Base-by-base conservation (phyloP, 345 rosid genomes). In the Iberis pinnata region DNA sequence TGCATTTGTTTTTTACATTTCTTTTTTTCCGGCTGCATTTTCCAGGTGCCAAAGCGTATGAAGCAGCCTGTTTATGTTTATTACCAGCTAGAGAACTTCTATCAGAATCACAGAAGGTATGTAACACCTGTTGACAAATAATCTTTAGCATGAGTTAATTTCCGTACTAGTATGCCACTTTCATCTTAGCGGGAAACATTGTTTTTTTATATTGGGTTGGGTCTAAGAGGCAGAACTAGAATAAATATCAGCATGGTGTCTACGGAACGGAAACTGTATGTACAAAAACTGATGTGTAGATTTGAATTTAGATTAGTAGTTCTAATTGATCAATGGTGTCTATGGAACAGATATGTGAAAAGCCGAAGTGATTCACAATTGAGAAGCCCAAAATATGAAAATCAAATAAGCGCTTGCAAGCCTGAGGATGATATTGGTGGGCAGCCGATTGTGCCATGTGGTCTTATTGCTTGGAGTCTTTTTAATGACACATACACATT, bases 381-480 rank as follows among this genome's bases (percentile, higher is more conserved):
- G 72, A 76, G 70, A 72, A 60, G 71, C 56, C 8, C 3, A 10
- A 56, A 58, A 19, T 58, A 70, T 37, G 76, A 49, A 51, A 20
- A 29, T 50, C 79, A 73, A 3, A 75, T 80, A 12, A 42, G 64
- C 27, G 32, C 33, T 55, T 93, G 99, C 66, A 66, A 78, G 64
- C 99, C 97, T 1, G 99, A 93, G 75, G 73, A 73, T 66, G 10
- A 60, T 35, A 57, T 53, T 52, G 70, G 70, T 36, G 82, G 73
- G 61, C 18, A 9, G 9, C 55, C 71, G 16, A 86, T 86, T 58
- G 90, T 86, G 24, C 99, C 99, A 2, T 93, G 99, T 65, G 99
- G 99, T 75, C 87, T 93, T n/a, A 86, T 93, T 51, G 99, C 99
- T 46, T 93, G 99, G 97, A 93, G 99, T 75, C 76, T 93, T 65